A percentile compares a stretch with the other conserved stretches of the same genome.
phyloP scores from a whole-genome alignment of 257 asterid genomes.

The Verbena officinalis region DNA sequence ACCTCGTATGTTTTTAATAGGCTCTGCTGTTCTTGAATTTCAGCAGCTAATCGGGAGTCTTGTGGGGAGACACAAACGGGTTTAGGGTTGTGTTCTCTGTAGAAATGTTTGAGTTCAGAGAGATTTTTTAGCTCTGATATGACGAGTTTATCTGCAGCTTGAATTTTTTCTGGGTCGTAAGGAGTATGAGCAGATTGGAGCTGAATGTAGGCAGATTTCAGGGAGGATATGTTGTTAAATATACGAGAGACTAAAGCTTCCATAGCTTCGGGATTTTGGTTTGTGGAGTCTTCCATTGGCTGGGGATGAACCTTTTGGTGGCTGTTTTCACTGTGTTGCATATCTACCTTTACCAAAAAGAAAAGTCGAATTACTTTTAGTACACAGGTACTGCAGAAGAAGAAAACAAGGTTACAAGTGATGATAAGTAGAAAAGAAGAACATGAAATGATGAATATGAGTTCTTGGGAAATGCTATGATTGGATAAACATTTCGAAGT shows the following conservation, averaged over 20 bases:
- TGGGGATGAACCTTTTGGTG: slow-evolving; percentile 99
- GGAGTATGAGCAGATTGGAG: slow-evolving; percentile 98
- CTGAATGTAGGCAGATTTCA: slow-evolving; percentile 92
- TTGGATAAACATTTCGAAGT: not conserved
- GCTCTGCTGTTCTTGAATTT: slow-evolving; percentile 98
- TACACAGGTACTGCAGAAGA: slow-evolving; percentile 35
- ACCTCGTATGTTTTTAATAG: slow-evolving; percentile 92
- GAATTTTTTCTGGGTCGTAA: slow-evolving; percentile 94
- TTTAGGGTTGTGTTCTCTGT: slow-evolving; percentile 94
- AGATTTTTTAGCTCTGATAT: slow-evolving; percentile 89
- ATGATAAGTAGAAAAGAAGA: slow-evolving; percentile 5
- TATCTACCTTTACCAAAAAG: slow-evolving; percentile 62
- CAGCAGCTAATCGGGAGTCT: slow-evolving; percentile 97
- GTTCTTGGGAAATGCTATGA: slow-evolving; percentile 13
- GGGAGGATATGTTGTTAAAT: slow-evolving; percentile 83
- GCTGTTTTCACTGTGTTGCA: slow-evolving; percentile 95
- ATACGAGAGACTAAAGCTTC: slow-evolving; percentile 84
- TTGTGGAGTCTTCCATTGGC: slow-evolving; percentile 92
- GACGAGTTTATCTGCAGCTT: slow-evolving; percentile 95
- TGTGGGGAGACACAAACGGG: slow-evolving; percentile 92
- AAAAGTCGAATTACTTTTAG: slow-evolving; percentile 34
- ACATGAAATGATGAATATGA: slow-evolving; percentile 6
- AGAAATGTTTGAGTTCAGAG: slow-evolving; percentile 94
- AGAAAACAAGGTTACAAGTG: slow-evolving; percentile 27
- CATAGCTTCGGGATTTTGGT: slow-evolving; percentile 90